These are phyloP conservation scores for Brettanomyces nanus DNA, from an alignment of 805 yeast species.

Conservation along the genomic window DNA sequence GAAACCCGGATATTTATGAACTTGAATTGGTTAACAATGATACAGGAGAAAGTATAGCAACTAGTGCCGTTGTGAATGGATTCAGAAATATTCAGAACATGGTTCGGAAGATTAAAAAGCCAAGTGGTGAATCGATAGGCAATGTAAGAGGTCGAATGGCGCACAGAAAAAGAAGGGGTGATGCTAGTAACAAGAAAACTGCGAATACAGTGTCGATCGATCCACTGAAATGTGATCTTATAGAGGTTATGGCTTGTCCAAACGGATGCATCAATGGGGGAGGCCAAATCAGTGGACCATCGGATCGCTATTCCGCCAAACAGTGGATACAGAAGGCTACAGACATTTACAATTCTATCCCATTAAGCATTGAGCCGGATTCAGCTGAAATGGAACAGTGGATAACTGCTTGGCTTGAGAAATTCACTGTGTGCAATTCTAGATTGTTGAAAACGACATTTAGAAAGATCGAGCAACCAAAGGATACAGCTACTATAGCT, in stretches of 20 bases:
- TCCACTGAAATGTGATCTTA: conserved; percentile 64
- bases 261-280: conserved; percentile 98
- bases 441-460: conserved; percentile 40
- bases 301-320: conserved; percentile 24
- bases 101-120: conserved; percentile 68
- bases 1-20: conserved; percentile 73
- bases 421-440: conserved; percentile 24
- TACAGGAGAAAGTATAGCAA: conserved; percentile 34
- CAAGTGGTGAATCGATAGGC: conserved; percentile 8
- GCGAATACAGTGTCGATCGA: conserved; percentile 30
- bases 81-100: conserved; percentile 91
- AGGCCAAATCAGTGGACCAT: conserved; percentile 63
- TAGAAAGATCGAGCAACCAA: conserved; percentile 42
- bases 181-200: conserved; percentile 8
- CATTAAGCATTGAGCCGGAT: conserved; percentile 6
- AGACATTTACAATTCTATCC: conserved; percentile 28
- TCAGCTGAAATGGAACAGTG: conserved; percentile 2
- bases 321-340: conserved; percentile 36
- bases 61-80: conserved; percentile 74
- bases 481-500: conserved; percentile 26
- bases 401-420: conserved; percentile 6
- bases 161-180: conserved; percentile 37
- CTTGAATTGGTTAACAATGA: conserved; percentile 40
- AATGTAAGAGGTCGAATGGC: conserved; percentile 25
- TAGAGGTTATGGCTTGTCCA: conserved; percentile 98